A percentile compares a stretch with the other conserved stretches of the same genome.
phyloP scores from a whole-genome alignment of 305 asterid species.

The Euphrasia arctica region DNA sequence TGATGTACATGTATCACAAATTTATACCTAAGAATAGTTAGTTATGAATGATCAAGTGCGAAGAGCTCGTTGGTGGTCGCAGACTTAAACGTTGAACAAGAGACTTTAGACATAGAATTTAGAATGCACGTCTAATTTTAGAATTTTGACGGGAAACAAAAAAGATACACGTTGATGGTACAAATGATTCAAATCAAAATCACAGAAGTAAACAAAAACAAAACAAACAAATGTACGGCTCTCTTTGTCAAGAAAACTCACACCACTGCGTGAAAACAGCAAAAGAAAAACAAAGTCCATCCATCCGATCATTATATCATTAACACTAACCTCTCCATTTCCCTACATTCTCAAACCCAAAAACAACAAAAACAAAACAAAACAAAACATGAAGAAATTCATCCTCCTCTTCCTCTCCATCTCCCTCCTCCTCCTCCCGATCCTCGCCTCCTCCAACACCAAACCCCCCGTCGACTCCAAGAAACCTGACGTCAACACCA shows the following conservation, averaged over 20 bases:
- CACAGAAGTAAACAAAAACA: not conserved
- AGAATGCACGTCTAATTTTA: too few relatives aligned
- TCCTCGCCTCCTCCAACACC: not conserved
- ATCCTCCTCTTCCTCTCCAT: slow-evolving; percentile 16
- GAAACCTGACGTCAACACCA: slow-evolving; percentile 4
- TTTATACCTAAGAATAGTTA: too few relatives aligned
- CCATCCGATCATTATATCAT: slow-evolving; percentile 30
- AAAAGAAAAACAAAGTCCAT: slow-evolving; percentile 1
- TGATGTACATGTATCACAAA: too few relatives aligned
- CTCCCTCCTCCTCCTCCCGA: slow-evolving; percentile 26
- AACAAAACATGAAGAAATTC: slow-evolving; percentile 17
- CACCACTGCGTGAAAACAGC: slow-evolving; percentile 9
- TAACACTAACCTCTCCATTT: slow-evolving; percentile 8
- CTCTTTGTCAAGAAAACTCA: slow-evolving; percentile 11
- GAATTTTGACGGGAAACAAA: too few relatives aligned
- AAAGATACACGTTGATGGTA: too few relatives aligned
- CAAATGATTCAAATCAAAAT: too few relatives aligned
- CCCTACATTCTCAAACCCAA: slow-evolving; percentile 8
- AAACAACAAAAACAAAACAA: slow-evolving; percentile 4
- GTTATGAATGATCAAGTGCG: too few relatives aligned
- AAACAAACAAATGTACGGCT: slow-evolving; percentile 9
- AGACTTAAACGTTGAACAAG: too few relatives aligned
- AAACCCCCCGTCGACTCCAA: slow-evolving; percentile 9
- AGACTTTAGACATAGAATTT: too few relatives aligned
- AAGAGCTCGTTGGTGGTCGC: too few relatives aligned